Base-by-base conservation (phyloP, 768 basidiomycete species). In the Gloeophyllum trabeum region DNA sequence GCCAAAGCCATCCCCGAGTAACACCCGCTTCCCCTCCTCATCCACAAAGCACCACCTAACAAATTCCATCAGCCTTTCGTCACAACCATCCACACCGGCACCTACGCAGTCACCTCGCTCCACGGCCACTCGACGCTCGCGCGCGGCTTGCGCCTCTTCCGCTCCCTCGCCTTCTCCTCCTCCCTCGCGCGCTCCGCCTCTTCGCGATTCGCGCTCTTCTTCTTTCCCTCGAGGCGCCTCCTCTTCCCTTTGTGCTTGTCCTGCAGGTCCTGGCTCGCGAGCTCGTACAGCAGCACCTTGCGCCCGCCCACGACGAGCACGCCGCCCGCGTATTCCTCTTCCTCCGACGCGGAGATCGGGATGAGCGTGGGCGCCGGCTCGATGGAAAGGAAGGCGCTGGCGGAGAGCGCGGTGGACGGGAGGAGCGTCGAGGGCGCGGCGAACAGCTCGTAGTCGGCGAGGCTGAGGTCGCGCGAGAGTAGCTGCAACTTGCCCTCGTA, bases 1-100 rank as follows among this genome's bases (percentile, higher is more conserved):
- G 26, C 90, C 89, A 51, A 70, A 84, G 13, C 61, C 61, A 50
- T 92, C 87, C 2, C 84, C 81, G 16, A 89, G 57, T 24, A 89
- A 55, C 46, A 75, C 72, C 20, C 69, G 67, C 6, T 63, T 54
- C 13, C 65, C 55, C 21, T 61, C 60, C n/a, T 58, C 57, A 26
- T 74, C 75, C 20, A 81, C 52, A 6, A 62, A 49, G 46, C 71
- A 76, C 58, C 72, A 74, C 19, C 81, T 81, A 48, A 18, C 28
- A 32, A 16, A 32, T 32, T 10, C 16, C 28, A 32, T 10, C 16
- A 32, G 10, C 28, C 10, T 32, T 10, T 10, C 28, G 10, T 10
- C 10, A 10, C 16, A 10, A 32, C 10, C 10, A 32, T 16, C 28
- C 41, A 25, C 20, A 35, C 18, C 7, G 19, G 23, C 3, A 61